A percentile compares a stretch with the other conserved stretches of the same genome.
phyloP scores from a whole-genome alignment of 129 eudicot genomes.

The Flaveria trinervia region DNA sequence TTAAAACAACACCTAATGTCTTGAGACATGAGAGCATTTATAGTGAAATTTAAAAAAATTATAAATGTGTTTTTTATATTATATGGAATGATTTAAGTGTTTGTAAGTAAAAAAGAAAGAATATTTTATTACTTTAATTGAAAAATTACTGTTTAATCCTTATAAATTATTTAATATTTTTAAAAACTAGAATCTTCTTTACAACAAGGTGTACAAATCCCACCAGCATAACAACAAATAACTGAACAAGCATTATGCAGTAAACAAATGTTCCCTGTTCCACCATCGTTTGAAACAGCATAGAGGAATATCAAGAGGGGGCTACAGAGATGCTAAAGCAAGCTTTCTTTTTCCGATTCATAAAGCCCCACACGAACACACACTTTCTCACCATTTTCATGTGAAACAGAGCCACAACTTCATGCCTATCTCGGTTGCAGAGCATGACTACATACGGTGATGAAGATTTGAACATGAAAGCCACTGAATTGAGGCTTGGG shows the following conservation, averaged over 20 bases:
- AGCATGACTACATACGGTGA: conserved; percentile 54
- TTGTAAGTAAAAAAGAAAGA: too few relatives aligned
- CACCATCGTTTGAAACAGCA: conserved; percentile 32
- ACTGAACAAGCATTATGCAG: not conserved
- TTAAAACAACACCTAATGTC: too few relatives aligned
- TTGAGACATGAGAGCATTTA: too few relatives aligned
- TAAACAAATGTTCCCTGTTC: conserved; percentile 34
- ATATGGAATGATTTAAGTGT: too few relatives aligned
- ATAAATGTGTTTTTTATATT: too few relatives aligned
- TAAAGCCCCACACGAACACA: conserved; percentile 25
- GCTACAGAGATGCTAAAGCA: conserved; percentile 39
- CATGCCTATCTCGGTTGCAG: conserved; percentile 42
- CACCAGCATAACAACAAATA: not conserved
- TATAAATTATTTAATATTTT: too few relatives aligned
- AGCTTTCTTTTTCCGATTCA: conserved; percentile 8
- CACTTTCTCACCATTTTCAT: conserved; percentile 5
- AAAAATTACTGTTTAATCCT: too few relatives aligned
- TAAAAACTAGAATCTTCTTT: too few relatives aligned
- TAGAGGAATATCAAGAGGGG: conserved; percentile 39
- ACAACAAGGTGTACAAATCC: conserved; percentile 6
- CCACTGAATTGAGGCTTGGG: conserved; percentile 83
- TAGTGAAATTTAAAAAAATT: too few relatives aligned
- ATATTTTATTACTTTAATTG: too few relatives aligned
- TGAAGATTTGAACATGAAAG: conserved; percentile 59
- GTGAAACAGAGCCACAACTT: not conserved